A percentile compares a stretch with the other conserved stretches of the same genome.
phyloP scores from a whole-genome alignment of 768 basidiomycete species.

The Pleurotus sapidus region DNA sequence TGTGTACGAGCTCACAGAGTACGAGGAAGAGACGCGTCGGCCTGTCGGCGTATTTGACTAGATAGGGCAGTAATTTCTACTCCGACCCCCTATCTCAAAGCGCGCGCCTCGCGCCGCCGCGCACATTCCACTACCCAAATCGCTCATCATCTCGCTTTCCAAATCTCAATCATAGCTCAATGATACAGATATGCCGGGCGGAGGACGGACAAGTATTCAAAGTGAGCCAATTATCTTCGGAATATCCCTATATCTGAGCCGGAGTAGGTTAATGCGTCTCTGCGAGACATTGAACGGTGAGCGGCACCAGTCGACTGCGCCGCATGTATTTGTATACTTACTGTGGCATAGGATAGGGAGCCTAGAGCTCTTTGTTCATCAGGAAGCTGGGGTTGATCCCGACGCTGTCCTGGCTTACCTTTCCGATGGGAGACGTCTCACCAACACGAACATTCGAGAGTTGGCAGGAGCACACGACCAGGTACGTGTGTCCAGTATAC shows the following conservation, averaged over 20 bases:
- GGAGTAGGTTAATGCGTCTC: constrained; percentile 53
- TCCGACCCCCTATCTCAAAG: too few relatives aligned
- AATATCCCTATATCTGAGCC: background rate
- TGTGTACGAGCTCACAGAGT: too few relatives aligned
- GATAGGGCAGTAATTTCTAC: too few relatives aligned
- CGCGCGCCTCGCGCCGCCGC: too few relatives aligned
- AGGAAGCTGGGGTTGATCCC: constrained; percentile 69
- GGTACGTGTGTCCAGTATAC: constrained; percentile 35
- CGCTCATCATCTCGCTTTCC: background rate
- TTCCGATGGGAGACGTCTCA: constrained; percentile 73
- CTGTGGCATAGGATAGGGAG: constrained; percentile 47
- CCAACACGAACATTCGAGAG: constrained; percentile 71
- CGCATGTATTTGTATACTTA: too few relatives aligned
- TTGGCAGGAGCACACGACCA: constrained; percentile 74
- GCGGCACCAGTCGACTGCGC: constrained; percentile 7
- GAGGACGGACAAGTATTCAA: constrained; percentile 64
- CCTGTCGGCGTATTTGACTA: too few relatives aligned
- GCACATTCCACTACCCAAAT: too few relatives aligned
- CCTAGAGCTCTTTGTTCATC: constrained; percentile 69
- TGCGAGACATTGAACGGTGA: constrained; percentile 79
- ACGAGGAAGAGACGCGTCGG: too few relatives aligned
- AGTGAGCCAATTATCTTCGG: constrained; percentile 27
- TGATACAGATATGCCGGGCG: constrained; percentile 65
- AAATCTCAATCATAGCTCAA: constrained; percentile 18
- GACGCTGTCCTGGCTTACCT: constrained; percentile 75